These are phyloP conservation scores for Coemansia sp. DNA, from an alignment of 192 early-diverging fungal species.

Conservation along the genomic window DNA sequence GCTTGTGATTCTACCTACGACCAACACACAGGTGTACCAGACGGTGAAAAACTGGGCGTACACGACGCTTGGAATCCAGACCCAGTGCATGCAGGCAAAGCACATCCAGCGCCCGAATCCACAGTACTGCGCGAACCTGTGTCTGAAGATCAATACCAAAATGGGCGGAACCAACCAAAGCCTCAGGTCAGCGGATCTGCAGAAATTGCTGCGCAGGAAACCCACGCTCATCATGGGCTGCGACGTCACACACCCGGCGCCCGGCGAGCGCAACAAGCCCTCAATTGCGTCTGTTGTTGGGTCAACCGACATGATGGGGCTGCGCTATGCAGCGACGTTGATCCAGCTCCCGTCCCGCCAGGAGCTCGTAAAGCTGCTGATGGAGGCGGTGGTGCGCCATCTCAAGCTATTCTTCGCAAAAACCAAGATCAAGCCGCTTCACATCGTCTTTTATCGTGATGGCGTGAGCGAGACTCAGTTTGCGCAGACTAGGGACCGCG, in stretches of 20 bases:
- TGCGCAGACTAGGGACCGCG: conserved; percentile 66
- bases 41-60: conserved; percentile 88
- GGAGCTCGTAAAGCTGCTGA: conserved; percentile 71
- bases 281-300: conserved; percentile 80
- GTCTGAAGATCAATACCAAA: conserved; percentile 92
- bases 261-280: conserved; percentile 63
- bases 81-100: conserved; percentile 88
- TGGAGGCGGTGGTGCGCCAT: conserved; percentile 61
- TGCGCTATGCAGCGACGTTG: conserved; percentile 64
- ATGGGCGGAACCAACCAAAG: conserved; percentile 86
- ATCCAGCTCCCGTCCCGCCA: conserved; percentile 67
- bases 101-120: conserved; percentile 72
- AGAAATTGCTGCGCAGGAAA: conserved; percentile 62
- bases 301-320: conserved; percentile 64
- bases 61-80: conserved; percentile 83
- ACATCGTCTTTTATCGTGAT: conserved; percentile 88
- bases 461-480: conserved; percentile 91
- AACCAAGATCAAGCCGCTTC: conserved; percentile 64
- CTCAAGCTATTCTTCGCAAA: conserved; percentile 62
- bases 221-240: conserved; percentile 89
- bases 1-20: conserved; percentile 79
- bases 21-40: conserved; percentile 76
- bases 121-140: conserved; percentile 96
- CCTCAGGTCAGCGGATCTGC: conserved; percentile 52
- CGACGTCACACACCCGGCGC: conserved; percentile 84